Percentiles rank a stretch among this genome's conserved stretches.
phyloP scores from a whole-genome alignment of 1,284 basidiomycete species.

The Pseudozyma thailandica region DNA sequence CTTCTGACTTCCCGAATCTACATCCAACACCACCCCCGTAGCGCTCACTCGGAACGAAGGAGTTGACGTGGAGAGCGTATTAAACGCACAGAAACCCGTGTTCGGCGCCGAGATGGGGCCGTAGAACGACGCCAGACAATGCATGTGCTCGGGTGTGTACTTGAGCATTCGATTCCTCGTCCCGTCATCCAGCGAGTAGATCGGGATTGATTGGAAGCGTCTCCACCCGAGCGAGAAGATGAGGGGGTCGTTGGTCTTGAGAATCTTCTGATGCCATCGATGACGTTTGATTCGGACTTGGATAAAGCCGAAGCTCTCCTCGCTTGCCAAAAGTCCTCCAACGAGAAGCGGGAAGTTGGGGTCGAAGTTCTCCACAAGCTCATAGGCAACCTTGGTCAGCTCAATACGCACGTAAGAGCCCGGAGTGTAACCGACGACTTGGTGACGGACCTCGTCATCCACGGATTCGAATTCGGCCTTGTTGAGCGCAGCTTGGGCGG shows the following conservation, averaged over 20 bases:
- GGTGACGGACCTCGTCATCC: slow-evolving; percentile 80
- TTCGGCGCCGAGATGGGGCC: slow-evolving; percentile 71
- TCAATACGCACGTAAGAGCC: slow-evolving; percentile 96
- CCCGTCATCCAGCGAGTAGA: slow-evolving; percentile 91
- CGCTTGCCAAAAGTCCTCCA: slow-evolving; percentile 89
- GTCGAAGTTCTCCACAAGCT: slow-evolving; percentile 93
- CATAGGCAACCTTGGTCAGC: slow-evolving; percentile 83
- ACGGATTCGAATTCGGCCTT: slow-evolving; percentile 85
- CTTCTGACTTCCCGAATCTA: slow-evolving; percentile 78
- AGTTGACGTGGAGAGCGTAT: slow-evolving; percentile 77
- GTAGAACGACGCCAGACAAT: slow-evolving; percentile 92
- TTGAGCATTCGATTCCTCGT: slow-evolving; percentile 95
- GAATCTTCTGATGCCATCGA: slow-evolving; percentile 88
- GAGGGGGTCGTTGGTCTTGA: slow-evolving; percentile 97
- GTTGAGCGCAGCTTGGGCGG: slow-evolving; percentile 85
- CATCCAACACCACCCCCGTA: slow-evolving; percentile 92
- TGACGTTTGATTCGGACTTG: slow-evolving; percentile 97
- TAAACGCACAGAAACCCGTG: slow-evolving; percentile 95
- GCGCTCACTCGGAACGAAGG: slow-evolving; percentile 89
- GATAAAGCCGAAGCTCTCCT: slow-evolving; percentile 88
- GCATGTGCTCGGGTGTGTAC: slow-evolving; percentile 99
- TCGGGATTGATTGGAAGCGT: slow-evolving; percentile 91
- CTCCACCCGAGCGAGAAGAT: slow-evolving; percentile 96
- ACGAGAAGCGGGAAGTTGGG: slow-evolving; percentile 89
- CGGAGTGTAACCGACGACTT: slow-evolving; percentile 89